Evolutionary conservation across 176 grass and related monocot genomes (phyloP), one percentile per base, ranked within the genome.

Genomic region (Bolboschoenus planiculmis): DNA sequence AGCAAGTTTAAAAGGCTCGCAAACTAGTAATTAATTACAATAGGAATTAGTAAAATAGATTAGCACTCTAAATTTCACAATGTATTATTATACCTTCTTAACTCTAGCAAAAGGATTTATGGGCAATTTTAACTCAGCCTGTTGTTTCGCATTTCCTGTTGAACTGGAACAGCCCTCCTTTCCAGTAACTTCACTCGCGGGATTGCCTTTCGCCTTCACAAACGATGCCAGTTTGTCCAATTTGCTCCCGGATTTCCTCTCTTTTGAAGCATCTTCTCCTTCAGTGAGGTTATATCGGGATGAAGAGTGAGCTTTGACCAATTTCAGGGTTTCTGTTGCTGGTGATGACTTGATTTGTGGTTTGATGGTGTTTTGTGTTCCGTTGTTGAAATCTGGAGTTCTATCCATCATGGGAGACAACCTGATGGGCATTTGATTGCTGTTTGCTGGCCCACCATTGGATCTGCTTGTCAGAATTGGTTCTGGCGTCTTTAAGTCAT

Each of bases 41-140:
- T 37, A 24, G 72, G 44, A 80, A 58, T 40, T 21, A 80, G 4
- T 7, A 42, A 26, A 42, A 79, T n/a, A 36, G 1, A 39, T 59
- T 39, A 42, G 78, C 20, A 80, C 30, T 24, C 24, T 50, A 18
- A 76, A 51, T 51, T 33, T 20, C 36, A n/a, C 36, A 42, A 23
- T 43, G n/a, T n/a, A n/a, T 70, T 64, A 47, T 65, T 43, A 64
- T 31, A 30, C 36, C 36, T 82, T 82, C 56, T 82, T 82, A 16
- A 46, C 37, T 57, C 36, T 82, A 16, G 57, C 79, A 82, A 82
- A 82, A 82, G 79, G 79, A 81, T 82, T 82, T 82, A 64, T 55
- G 21, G 79, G 79, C 36, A 55, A 30, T 82, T 82, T 82, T 63
- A 82, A 20, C 21, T 82, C 79, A 8, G 37, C 20, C 31, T 24